Evolutionary conservation across 345 rosid genomes (phyloP), one percentile per base, ranked within the genome.

Genomic region (Citrus unshiu): DNA sequence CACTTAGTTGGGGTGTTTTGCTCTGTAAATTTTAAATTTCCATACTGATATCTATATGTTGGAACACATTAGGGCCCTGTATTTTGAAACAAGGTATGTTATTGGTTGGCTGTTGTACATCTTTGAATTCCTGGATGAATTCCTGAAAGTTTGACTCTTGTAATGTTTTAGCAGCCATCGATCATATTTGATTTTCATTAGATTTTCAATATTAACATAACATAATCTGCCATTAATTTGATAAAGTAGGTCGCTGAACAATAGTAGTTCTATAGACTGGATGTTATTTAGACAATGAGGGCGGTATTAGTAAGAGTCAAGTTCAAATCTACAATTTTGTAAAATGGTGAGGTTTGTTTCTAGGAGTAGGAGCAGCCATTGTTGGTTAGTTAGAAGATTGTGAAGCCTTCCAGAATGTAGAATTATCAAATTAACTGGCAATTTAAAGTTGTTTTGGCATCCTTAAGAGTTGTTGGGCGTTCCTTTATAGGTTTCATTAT

Each of bases 1-100:
- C 51, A 46, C 18, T 46, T 46, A 46, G 18, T 46, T 46, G 51
- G 51, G 18, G 5, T 79, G 79, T 70, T 76, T 73, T 68, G 67
- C 72, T 9, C 34, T 72, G 81, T 78, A 81, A 14, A 64, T 73
- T 64, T 73, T 66, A 40, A 25, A 73, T 46, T 27, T 59, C 62
- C 62, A 24, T 59, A n/a, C 75, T 49, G 61, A 68, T 68, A 62
- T 76, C 76, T 68, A 68, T 76, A 77, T 76, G n/a, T 39, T 35
- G 56, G 70, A 56, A 49, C 73, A 66, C 6, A 64, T 79, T 74
- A 43, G 24, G 14, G 40, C 27, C 6, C 29, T 76, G 64, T 54
- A 63, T 60, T 57, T 65, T 76, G 8, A 39, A 64, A n/a, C 27
- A 79, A 46, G 63, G 12, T 63, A 5, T 80, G 62, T 39, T 74